Conservation (phyloP, 345 rosid species). For the Bruguiera sexangula region DNA sequence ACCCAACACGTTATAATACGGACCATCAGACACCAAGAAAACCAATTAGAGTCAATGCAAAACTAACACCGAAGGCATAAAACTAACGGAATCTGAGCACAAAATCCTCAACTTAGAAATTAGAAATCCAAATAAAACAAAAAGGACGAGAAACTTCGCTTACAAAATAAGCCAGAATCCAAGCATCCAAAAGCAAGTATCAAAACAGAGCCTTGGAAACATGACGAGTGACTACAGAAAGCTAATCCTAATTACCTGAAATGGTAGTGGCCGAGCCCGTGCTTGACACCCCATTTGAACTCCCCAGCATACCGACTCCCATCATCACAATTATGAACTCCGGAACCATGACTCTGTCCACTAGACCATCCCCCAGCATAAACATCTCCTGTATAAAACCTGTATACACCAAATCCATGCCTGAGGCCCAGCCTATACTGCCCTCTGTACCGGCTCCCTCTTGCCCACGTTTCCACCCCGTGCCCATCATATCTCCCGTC, state of each 20-base stretch:
- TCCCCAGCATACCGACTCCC: constrained; percentile 92
- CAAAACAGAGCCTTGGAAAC: background rate
- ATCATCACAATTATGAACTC: constrained; percentile 91
- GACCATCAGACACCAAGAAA: too few species aligned
- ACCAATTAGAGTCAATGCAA: too few species aligned
- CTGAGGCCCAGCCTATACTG: constrained; percentile 83
- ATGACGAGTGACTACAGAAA: background rate
- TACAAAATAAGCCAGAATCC: background rate
- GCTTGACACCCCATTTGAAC: constrained; percentile 96
- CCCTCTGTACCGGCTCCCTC: constrained; percentile 88
- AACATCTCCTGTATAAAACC: constrained; percentile 91
- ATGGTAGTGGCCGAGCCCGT: constrained; percentile 91
- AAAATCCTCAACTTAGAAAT: too few species aligned
- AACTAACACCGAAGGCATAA: too few species aligned
- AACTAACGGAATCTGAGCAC: too few species aligned
- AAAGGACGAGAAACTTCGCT: too few species aligned
- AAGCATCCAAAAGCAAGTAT: background rate
- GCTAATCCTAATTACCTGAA: constrained; percentile 53
- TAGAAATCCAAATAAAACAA: too few species aligned
- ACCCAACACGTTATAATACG: too few species aligned
- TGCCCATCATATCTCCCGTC: constrained; percentile 87
- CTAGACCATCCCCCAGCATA: constrained; percentile 95
- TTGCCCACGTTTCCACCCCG: constrained; percentile 96
- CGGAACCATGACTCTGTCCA: constrained; percentile 96
- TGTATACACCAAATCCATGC: constrained; percentile 80